These are phyloP conservation scores for Hippophae tibetana DNA, from an alignment of 306 rosid genomes.

Conservation along the genomic window DNA sequence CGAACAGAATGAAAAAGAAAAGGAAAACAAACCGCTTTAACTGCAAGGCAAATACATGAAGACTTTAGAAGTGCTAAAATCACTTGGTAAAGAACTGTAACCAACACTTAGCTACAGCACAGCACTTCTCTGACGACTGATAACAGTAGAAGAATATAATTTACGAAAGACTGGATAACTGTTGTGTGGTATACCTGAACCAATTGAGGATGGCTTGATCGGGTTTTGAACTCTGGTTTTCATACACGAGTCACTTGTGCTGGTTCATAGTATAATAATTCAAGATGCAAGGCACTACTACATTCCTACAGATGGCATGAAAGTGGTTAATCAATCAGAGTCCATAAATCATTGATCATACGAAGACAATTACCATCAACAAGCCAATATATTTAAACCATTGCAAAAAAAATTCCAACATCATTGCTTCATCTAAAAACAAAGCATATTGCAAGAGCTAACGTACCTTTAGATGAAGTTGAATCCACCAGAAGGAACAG, in stretches of 20 bases:
- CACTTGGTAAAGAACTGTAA: conserved; percentile 13
- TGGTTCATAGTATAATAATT: conserved; percentile 19
- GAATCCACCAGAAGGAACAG: conserved; percentile 86
- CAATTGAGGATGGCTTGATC: conserved; percentile 20
- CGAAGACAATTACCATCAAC: too few species aligned
- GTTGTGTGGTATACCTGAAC: conserved; percentile 19
- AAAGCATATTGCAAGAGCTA: background rate
- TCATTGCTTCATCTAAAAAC: too few species aligned
- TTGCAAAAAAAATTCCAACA: too few species aligned
- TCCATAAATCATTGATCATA: too few species aligned
- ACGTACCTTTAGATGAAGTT: conserved; percentile 63
- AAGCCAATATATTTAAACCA: background rate
- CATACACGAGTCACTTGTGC: conserved; percentile 17
- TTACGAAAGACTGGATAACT: conserved; percentile 24
- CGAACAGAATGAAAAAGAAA: conserved; percentile 7
- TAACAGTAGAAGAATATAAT: background rate
- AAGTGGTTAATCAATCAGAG: conserved; percentile 5
- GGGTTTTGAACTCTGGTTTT: conserved; percentile 20
- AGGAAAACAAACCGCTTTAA: conserved; percentile 25
- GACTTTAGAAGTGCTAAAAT: conserved; percentile 39
- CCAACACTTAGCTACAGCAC: conserved; percentile 15
- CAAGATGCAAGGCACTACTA: too few species aligned
- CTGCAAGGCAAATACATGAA: conserved; percentile 7
- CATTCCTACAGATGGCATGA: conserved; percentile 19
- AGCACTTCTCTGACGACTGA: conserved; percentile 22